phyloP scores from a whole-genome alignment of 2,329 filamentous ascomycete genomes.

The Phoma sp. region DNA sequence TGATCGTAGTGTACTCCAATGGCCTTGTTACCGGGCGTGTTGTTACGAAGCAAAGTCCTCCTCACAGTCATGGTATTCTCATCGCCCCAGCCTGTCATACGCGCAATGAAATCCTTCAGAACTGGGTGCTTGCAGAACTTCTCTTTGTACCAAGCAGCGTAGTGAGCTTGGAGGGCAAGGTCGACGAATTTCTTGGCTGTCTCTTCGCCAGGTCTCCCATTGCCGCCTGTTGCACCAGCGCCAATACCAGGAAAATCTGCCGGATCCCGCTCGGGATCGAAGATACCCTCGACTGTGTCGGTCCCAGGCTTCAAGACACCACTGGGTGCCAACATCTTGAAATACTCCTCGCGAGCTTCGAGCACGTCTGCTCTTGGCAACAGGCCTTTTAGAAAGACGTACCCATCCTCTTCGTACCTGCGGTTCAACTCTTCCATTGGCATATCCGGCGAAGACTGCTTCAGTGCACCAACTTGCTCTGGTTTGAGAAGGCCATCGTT shows the following conservation, averaged over 20 bases:
- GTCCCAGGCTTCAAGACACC: conserved; percentile 63
- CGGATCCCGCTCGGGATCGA: conserved; percentile 52
- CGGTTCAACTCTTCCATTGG: conserved; percentile 57
- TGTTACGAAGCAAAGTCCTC: conserved; percentile 62
- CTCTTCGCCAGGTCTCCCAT: conserved; percentile 53
- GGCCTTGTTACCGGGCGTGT: conserved; percentile 62
- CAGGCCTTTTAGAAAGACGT: conserved; percentile 62
- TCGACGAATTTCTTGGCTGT: conserved; percentile 55
- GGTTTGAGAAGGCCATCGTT: conserved; percentile 56
- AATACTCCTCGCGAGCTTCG: conserved; percentile 59
- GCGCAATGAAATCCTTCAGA: conserved; percentile 57
- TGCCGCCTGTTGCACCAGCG: conserved; percentile 54
- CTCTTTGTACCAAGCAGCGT: conserved; percentile 53
- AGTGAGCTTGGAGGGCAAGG: conserved; percentile 61
- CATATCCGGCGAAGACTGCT: conserved; percentile 51
- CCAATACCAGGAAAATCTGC: conserved; percentile 61
- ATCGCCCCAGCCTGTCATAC: conserved; percentile 60
- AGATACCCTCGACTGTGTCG: conserved; percentile 60
- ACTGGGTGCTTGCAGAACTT: conserved; percentile 61
- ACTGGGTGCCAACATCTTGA: conserved; percentile 59
- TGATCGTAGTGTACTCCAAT: conserved; percentile 68
- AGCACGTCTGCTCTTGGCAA: conserved; percentile 61
- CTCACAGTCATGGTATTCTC: conserved; percentile 54
- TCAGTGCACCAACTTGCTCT: conserved; percentile 52
- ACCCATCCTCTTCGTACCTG: conserved; percentile 58